phyloP scores from a whole-genome alignment of 2,329 filamentous ascomycete species.

The Sclerotinia spermophila region DNA sequence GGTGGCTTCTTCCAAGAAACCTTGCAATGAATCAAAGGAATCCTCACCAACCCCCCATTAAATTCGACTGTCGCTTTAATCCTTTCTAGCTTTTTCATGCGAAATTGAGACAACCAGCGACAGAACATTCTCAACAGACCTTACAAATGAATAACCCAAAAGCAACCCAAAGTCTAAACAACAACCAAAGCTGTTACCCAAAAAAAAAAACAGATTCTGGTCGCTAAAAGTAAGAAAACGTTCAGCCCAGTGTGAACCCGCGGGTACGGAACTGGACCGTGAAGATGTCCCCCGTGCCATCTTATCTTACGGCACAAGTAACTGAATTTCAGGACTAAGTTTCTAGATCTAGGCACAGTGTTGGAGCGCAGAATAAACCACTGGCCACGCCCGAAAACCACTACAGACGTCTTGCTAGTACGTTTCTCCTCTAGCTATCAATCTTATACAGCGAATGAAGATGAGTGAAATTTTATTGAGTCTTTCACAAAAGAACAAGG shows the following conservation, averaged over 20 bases:
- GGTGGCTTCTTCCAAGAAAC: not conserved
- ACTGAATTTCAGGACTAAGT: not conserved
- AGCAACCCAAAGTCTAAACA: too few species aligned
- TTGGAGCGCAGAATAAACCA: not conserved
- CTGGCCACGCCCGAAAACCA: not conserved
- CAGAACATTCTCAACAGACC: too few species aligned
- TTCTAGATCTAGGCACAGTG: not conserved
- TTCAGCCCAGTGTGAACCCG: not conserved
- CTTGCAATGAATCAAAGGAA: not conserved
- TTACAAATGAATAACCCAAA: not conserved
- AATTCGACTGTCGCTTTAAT: not conserved
- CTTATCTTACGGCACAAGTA: not conserved
- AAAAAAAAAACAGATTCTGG: not conserved
- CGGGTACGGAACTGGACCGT: not conserved
- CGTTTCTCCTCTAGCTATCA: too few species aligned
- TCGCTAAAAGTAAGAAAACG: not conserved
- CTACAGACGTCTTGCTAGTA: too few species aligned
- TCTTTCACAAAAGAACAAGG: not conserved
- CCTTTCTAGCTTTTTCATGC: not conserved
- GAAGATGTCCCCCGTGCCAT: not conserved
- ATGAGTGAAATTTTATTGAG: not conserved
- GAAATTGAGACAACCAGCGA: not conserved
- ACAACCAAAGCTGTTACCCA: too few species aligned
- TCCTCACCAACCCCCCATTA: not conserved
- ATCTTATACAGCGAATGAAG: not conserved